These are phyloP conservation scores for Emydomyces testavorans DNA, from an alignment of 2,329 filamentous ascomycete species.

Conservation along the genomic window DNA sequence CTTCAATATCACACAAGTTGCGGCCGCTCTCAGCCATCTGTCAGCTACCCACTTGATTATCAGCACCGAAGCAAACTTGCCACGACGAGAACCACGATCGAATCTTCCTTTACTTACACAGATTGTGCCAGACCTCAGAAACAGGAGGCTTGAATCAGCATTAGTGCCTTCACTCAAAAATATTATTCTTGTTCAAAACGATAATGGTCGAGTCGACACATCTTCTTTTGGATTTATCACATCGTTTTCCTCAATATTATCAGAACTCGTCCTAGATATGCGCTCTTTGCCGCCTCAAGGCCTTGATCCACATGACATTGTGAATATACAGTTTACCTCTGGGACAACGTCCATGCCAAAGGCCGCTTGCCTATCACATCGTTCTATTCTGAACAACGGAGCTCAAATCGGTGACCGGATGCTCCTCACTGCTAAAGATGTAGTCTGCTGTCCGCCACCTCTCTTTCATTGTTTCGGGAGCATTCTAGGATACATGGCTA, in stretches of 20 bases:
- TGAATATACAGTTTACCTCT: conserved; percentile 95
- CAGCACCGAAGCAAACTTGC: conserved; percentile 74
- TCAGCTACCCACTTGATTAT: conserved; percentile 64
- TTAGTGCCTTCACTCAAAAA: conserved; percentile 56
- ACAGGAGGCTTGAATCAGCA: conserved; percentile 40
- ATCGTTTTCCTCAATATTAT: conserved; percentile 38
- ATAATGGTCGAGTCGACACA: conserved; percentile 43
- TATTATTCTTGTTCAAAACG: conserved; percentile 72
- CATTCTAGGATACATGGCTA: conserved; percentile 92
- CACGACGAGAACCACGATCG: conserved; percentile 50
- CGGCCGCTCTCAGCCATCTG: conserved; percentile 66
- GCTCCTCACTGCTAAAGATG: conserved; percentile 61
- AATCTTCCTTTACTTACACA: conserved; percentile 49
- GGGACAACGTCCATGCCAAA: conserved; percentile 89
- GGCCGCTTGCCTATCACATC: conserved; percentile 78
- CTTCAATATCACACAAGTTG: conserved; percentile 70
- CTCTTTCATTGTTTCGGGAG: conserved; percentile 68
- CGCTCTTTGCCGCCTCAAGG: conserved; percentile 36
- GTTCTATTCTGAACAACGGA: conserved; percentile 86
- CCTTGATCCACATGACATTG: conserved; percentile 54
- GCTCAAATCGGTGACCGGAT: conserved; percentile 73
- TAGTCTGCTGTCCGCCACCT: conserved; percentile 53
- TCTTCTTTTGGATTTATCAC: conserved; percentile 35
- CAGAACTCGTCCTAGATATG: conserved; percentile 33
- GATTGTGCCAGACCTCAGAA: conserved; percentile 40